Percentiles rank a stretch among this genome's conserved stretches.
Conservation (phyloP, 2,329 filamentous ascomycete species). For the Madurella mycetomatis region DNA sequence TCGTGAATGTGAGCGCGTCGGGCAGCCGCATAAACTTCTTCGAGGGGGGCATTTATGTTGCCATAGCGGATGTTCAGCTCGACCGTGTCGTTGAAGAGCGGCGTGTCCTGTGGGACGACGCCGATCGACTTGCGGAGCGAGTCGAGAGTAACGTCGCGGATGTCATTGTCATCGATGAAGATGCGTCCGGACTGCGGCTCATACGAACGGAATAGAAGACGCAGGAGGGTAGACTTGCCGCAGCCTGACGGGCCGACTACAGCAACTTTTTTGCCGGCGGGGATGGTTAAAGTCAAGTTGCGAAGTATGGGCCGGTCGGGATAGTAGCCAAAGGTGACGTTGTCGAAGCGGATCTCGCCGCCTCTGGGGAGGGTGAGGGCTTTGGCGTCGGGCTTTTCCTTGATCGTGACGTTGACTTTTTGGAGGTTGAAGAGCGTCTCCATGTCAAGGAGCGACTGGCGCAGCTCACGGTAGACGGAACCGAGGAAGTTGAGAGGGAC, state of each 20-base stretch:
- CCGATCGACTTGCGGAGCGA: conserved; percentile 82
- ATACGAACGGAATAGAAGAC: conserved; percentile 90
- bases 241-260: conserved; percentile 94
- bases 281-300: conserved; percentile 81
- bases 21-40: conserved; percentile 72
- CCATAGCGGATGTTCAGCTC: conserved; percentile 95
- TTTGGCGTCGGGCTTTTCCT: conserved; percentile 70
- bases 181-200: conserved; percentile 83
- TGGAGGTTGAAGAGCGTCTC: conserved; percentile 96
- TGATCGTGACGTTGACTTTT: conserved; percentile 87
- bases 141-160: conserved; percentile 75
- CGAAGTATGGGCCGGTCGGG: conserved; percentile 80
- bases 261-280: conserved; percentile 91
- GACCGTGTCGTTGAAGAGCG: conserved; percentile 94
- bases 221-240: conserved; percentile 89
- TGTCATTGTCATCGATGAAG: conserved; percentile 87
- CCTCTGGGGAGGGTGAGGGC: conserved; percentile 68
- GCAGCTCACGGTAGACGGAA: conserved; percentile 93
- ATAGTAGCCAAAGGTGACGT: conserved; percentile 91
- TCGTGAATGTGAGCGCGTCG: conserved; percentile 81
- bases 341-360: conserved; percentile 89
- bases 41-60: conserved; percentile 67
- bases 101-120: conserved; percentile 95
- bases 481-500: conserved; percentile 96
- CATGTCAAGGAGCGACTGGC: conserved; percentile 95